Base-by-base conservation (phyloP, 192 early-diverging fungal species). In the Pilobolus umbonatus region DNA sequence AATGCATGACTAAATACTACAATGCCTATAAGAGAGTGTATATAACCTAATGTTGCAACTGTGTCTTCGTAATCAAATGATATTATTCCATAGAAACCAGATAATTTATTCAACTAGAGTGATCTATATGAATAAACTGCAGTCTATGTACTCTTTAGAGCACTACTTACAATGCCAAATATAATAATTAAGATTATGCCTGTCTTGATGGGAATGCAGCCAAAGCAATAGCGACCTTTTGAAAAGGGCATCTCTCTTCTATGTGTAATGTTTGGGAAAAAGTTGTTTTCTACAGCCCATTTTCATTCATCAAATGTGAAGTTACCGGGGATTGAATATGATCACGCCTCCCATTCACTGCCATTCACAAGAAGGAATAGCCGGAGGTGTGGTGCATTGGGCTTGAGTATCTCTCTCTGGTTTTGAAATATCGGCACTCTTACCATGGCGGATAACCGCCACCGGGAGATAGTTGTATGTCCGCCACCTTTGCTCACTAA, bases 1-100 rank as follows among this genome's bases (percentile, higher is more conserved):
- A 67, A 45, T 28, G 55, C 64, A 26, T 58, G 52, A 14, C 39
- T 38, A 53, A 59, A 60, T 11, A 63, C 45, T 11, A 52, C 55
- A n/a, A 62, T 31, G 4, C 57, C 60, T 31, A 62, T n/a, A 15
- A 73, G 15, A 25, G 65, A 67, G 28, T 73, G 68, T 12, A 73
- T 22, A 55, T 67, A 64, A 28, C 43, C 46, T 17, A 39, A 28
- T 6, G 63, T 52, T 19, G 65, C 64, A 11, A 64, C 25, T 15
- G 36, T 47, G 26, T 64, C 65, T 4, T 39, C 24, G 38, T 56
- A 73, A 21, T 63, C 57, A 19, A 67, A 64, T 14, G 65, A 57
- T 28, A 73, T 19, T n/a, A 73, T 44, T 0, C 71, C 71, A 44
- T 62, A 73, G 22, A 67, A 54, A n/a, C 65, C 71, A 46, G 60